phyloP scores from a whole-genome alignment of 495 filamentous ascomycete genomes.

The Bathelium albidoporum region DNA sequence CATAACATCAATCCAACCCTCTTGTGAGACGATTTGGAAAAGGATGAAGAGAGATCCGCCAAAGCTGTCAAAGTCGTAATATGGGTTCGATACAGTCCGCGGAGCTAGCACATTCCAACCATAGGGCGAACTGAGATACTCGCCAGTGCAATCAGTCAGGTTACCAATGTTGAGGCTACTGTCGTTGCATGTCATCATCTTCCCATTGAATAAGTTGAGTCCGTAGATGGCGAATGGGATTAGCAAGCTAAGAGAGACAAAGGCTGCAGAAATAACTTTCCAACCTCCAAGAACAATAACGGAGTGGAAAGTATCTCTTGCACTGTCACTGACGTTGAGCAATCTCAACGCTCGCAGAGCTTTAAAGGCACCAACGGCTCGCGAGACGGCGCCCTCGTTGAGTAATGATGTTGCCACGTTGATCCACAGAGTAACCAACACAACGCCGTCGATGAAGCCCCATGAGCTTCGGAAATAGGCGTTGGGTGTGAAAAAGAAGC shows the following conservation, averaged over 20 bases:
- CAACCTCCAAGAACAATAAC: slow-evolving; percentile 85
- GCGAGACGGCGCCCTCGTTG: slow-evolving; percentile 68
- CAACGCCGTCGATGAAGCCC: slow-evolving; percentile 92
- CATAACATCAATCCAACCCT: slow-evolving; percentile 93
- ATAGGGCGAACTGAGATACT: slow-evolving; percentile 66
- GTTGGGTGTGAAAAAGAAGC: slow-evolving; percentile 94
- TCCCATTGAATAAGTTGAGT: slow-evolving; percentile 81
- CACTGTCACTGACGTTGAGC: slow-evolving; percentile 92
- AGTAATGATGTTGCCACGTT: slow-evolving; percentile 75
- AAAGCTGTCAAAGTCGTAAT: slow-evolving; percentile 91
- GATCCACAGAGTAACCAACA: slow-evolving; percentile 91
- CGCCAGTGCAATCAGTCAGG: slow-evolving; percentile 68
- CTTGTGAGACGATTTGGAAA: slow-evolving; percentile 97
- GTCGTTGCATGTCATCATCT: slow-evolving; percentile 77
- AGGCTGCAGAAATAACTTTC: slow-evolving; percentile 80
- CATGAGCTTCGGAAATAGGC: slow-evolving; percentile 93
- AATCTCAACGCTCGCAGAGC: slow-evolving; percentile 86
- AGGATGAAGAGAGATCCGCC: slow-evolving; percentile 85
- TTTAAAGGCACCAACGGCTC: slow-evolving; percentile 94
- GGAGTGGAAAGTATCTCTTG: slow-evolving; percentile 91
- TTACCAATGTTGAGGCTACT: slow-evolving; percentile 37
- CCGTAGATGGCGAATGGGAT: slow-evolving; percentile 96
- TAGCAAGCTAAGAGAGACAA: slow-evolving; percentile 86
- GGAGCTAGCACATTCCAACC: slow-evolving; percentile 78
- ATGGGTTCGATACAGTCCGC: slow-evolving; percentile 66